These are phyloP conservation scores for Zygnema circumcarinatum DNA, from an alignment of 139 green algal species.

Conservation along the genomic window DNA sequence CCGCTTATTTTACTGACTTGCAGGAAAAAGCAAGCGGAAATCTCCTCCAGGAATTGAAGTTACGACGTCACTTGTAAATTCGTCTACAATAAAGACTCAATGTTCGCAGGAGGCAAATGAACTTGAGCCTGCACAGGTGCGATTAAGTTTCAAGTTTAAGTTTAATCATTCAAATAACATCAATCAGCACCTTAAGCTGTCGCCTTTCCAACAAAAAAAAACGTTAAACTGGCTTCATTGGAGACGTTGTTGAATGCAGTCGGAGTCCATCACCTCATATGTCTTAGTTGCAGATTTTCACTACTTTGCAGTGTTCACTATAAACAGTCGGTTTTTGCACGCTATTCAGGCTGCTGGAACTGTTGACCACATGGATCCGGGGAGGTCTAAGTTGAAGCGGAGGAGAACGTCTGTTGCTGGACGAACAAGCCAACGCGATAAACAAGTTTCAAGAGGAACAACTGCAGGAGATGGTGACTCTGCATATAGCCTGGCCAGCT, in stretches of 20 bases:
- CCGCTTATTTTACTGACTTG: background rate
- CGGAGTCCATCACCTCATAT: background rate
- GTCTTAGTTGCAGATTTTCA: background rate
- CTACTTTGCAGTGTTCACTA: background rate
- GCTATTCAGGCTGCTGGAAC: background rate
- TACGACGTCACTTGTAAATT: background rate
- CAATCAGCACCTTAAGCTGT: too few relatives aligned
- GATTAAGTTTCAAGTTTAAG: background rate
- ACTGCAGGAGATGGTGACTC: background rate
- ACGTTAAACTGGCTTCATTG: background rate
- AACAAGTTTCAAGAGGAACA: background rate
- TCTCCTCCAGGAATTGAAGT: background rate
- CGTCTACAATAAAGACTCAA: background rate
- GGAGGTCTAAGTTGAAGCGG: background rate
- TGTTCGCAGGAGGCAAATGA: background rate
- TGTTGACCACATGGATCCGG: background rate
- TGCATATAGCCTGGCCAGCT: background rate
- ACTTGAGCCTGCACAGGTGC: background rate
- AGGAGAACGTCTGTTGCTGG: background rate
- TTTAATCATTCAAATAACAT: background rate
- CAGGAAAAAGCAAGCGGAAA: background rate
- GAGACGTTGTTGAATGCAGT: too few relatives aligned
- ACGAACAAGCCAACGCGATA: background rate
- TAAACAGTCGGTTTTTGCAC: background rate
- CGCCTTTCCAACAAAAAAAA: too few relatives aligned